Percentiles rank a stretch among this genome's conserved stretches.
Evolutionary conservation across 2,329 filamentous ascomycete species (phyloP).

Genomic region (Magnaporthiopsis rhizophila): DNA sequence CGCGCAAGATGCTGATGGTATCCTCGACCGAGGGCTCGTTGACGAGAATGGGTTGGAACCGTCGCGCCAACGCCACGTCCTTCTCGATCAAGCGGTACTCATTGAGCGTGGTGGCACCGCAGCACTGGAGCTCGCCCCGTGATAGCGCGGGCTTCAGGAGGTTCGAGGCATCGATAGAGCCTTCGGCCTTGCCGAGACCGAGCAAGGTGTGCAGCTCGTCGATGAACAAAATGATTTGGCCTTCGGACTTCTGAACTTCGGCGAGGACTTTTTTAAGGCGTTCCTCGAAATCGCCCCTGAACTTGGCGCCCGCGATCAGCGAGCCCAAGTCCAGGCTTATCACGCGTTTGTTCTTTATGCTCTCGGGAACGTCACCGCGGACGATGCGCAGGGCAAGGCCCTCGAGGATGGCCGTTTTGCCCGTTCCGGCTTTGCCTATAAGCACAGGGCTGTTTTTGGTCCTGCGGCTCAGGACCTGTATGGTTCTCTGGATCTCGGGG

Average conservation of each 20-base stretch:
- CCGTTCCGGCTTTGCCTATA: conserved; percentile 86
- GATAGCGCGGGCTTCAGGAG: conserved; percentile 90
- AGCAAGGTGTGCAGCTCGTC: conserved; percentile 90
- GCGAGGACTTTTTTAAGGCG: conserved; percentile 82
- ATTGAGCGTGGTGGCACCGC: conserved; percentile 84
- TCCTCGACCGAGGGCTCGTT: conserved; percentile 85
- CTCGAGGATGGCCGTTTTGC: conserved; percentile 90
- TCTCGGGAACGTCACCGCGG: conserved; percentile 87
- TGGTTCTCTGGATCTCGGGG: conserved; percentile 84
- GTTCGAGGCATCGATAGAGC: conserved; percentile 93
- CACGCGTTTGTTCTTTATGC: conserved; percentile 88
- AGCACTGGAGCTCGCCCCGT: conserved; percentile 87
- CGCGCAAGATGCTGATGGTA: conserved; percentile 89
- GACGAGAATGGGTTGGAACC: conserved; percentile 93
- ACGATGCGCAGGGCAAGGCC: conserved; percentile 86
- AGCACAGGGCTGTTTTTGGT: conserved; percentile 96
- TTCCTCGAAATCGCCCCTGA: conserved; percentile 93
- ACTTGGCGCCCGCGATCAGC: conserved; percentile 92
- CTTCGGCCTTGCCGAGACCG: conserved; percentile 89
- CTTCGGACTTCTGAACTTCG: conserved; percentile 83
- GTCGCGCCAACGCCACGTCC: conserved; percentile 81
- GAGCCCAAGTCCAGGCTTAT: conserved; percentile 82
- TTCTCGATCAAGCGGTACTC: conserved; percentile 90
- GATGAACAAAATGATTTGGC: conserved; percentile 87
- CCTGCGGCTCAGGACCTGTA: conserved; percentile 83